These are phyloP conservation scores for Paraphoma sp. DNA, from an alignment of 2,329 filamentous ascomycete genomes.

Conservation along the genomic window DNA sequence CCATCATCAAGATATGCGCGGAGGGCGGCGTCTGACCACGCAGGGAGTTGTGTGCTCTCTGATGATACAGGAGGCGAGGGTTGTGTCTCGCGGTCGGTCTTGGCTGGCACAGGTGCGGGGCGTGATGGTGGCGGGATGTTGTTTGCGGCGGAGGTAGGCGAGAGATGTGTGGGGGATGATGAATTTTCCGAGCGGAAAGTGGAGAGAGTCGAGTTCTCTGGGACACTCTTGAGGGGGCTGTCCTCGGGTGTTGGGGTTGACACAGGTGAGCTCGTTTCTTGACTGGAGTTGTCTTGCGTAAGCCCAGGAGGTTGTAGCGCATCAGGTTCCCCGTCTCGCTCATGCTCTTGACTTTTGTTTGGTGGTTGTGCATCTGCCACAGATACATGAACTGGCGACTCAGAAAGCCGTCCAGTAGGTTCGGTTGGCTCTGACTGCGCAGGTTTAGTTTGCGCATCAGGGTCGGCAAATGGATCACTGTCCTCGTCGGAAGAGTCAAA, in stretches of 20 bases:
- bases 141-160: slow-evolving; percentile 17
- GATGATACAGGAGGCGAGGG: slow-evolving; percentile 39
- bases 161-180: slow-evolving; percentile 31
- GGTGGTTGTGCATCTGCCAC: slow-evolving; percentile 57
- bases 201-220: slow-evolving; percentile 29
- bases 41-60: slow-evolving; percentile 62
- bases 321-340: slow-evolving; percentile 37
- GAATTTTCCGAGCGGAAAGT: slow-evolving; percentile 24
- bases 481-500: slow-evolving; percentile 66
- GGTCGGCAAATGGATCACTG: slow-evolving; percentile 52
- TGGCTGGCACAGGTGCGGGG: slow-evolving; percentile 47
- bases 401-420: slow-evolving; percentile 56
- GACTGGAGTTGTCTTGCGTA: slow-evolving; percentile 73
- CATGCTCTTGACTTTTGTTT: slow-evolving; percentile 20
- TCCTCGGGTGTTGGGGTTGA: slow-evolving; percentile 44
- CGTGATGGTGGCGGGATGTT: slow-evolving; percentile 32
- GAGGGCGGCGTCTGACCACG: slow-evolving; percentile 87
- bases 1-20: slow-evolving; percentile 91
- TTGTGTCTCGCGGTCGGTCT: slow-evolving; percentile 20
- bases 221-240: slow-evolving; percentile 36
- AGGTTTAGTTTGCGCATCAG: slow-evolving; percentile 43
- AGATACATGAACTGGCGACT: slow-evolving; percentile 73
- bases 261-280: slow-evolving; percentile 58
- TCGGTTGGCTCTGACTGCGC: slow-evolving; percentile 25
- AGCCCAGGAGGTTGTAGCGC: slow-evolving; percentile 66